phyloP scores from a whole-genome alignment of 495 filamentous ascomycete species.

The Bacidia rubella region DNA sequence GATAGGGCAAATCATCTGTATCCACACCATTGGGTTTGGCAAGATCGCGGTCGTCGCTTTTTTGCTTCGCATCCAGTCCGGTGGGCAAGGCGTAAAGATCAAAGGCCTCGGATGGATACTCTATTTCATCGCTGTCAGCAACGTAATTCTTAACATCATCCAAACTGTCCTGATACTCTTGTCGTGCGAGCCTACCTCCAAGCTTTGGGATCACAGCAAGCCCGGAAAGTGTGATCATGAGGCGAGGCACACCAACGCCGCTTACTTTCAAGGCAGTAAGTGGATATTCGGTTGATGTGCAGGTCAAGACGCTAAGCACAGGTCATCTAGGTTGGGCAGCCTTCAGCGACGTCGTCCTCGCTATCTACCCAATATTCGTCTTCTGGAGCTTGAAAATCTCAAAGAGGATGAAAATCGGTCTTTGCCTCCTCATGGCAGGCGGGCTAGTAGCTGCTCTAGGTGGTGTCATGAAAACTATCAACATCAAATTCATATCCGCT shows the following conservation, averaged over 20 bases:
- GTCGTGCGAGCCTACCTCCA: neutral
- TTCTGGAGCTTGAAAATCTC: neutral
- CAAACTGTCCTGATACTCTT: neutral
- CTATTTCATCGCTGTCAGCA: neutral
- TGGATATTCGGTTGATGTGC: neutral
- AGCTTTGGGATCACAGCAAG: neutral
- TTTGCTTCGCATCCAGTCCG: neutral
- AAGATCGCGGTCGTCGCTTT: constrained; percentile 1
- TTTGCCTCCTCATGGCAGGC: constrained; percentile 3
- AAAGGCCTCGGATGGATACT: neutral
- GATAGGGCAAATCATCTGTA: neutral
- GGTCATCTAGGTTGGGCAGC: neutral
- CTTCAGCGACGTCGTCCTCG: neutral
- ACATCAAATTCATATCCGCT: neutral
- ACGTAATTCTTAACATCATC: neutral
- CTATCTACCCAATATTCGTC: neutral
- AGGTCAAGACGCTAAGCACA: neutral
- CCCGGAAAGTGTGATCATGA: neutral
- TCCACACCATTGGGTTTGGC: neutral
- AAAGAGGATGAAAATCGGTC: neutral
- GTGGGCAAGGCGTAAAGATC: neutral
- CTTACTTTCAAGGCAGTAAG: constrained; percentile 4
- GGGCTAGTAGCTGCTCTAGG: neutral
- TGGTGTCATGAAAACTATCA: constrained; percentile 3
- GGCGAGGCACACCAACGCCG: neutral